These are phyloP conservation scores for Sclerotinia glacialis DNA, from an alignment of 2,329 filamentous ascomycete genomes.

Conservation along the genomic window DNA sequence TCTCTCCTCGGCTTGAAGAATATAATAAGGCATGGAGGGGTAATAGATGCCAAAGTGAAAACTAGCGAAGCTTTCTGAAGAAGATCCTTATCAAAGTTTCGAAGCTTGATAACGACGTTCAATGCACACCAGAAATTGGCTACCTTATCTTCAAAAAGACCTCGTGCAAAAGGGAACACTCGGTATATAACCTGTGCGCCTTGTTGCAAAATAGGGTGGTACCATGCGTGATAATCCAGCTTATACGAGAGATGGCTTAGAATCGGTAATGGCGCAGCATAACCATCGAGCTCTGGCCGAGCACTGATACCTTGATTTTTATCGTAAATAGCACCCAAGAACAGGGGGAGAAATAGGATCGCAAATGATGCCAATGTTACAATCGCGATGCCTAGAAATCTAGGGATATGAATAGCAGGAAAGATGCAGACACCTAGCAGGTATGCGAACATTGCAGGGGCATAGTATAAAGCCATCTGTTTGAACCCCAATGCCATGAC, in stretches of 20 bases:
- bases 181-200: slow-evolving; percentile 81
- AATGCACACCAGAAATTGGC: slow-evolving; percentile 97
- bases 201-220: slow-evolving; percentile 76
- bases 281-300: slow-evolving; percentile 54
- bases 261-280: slow-evolving; percentile 60
- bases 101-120: slow-evolving; percentile 85
- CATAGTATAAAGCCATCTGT: slow-evolving; percentile 98
- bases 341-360: slow-evolving; percentile 70
- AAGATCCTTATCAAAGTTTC: slow-evolving; percentile 65
- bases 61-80: slow-evolving; percentile 74
- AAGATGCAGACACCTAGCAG: slow-evolving; percentile 83
- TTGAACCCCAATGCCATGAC: slow-evolving; percentile 95
- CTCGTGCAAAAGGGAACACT: slow-evolving; percentile 94
- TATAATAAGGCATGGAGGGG: slow-evolving; percentile 75
- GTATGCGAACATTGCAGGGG: slow-evolving; percentile 87
- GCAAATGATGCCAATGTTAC: slow-evolving; percentile 72
- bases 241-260: slow-evolving; percentile 57
- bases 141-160: slow-evolving; percentile 97
- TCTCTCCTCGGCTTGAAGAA: slow-evolving; percentile 75
- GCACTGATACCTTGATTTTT: slow-evolving; percentile 60
- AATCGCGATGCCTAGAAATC: slow-evolving; percentile 72
- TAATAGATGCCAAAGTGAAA: slow-evolving; percentile 72
- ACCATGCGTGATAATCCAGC: slow-evolving; percentile 62
- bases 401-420: slow-evolving; percentile 61
- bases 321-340: slow-evolving; percentile 70